Conservation (phyloP, 306 rosid species). For the Prunus davidiana region DNA sequence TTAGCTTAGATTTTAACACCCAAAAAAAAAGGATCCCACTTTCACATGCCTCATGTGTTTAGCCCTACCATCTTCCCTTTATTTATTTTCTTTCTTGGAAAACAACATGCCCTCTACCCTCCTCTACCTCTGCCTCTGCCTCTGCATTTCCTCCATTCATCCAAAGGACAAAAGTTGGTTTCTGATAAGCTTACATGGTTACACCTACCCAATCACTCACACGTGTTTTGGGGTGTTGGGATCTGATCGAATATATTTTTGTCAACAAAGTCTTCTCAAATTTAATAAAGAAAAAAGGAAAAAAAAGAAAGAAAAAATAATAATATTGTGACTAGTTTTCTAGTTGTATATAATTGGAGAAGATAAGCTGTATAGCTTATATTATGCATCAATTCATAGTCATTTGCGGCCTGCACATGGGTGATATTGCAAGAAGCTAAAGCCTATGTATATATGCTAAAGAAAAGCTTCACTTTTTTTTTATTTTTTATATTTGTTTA, state of each 20-base stretch:
- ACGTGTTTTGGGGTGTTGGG: neutral
- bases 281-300: neutral
- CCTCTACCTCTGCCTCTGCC: slow-evolving; percentile 9
- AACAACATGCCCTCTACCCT: slow-evolving; percentile 35
- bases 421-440: neutral
- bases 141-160: slow-evolving; percentile 17
- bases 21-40: neutral
- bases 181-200: slow-evolving; percentile 2
- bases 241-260: slow-evolving; percentile 1
- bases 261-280: neutral
- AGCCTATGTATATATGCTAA: neutral
- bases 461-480: neutral
- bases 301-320: neutral
- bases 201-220: slow-evolving; percentile 8
- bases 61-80: slow-evolving; percentile 13
- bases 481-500: neutral
- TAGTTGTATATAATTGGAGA: slow-evolving; percentile 1
- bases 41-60: slow-evolving; percentile 55
- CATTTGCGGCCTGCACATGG: slow-evolving; percentile 4
- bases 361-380: slow-evolving; percentile 23
- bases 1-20: neutral
- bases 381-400: slow-evolving; percentile 4
- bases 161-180: neutral
- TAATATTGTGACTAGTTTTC: neutral
- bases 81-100: slow-evolving; percentile 20